Percentiles rank a stretch among this genome's conserved stretches.
Evolutionary conservation across 768 basidiomycete species (phyloP).

Genomic region (Kwoniella botswanensis): DNA sequence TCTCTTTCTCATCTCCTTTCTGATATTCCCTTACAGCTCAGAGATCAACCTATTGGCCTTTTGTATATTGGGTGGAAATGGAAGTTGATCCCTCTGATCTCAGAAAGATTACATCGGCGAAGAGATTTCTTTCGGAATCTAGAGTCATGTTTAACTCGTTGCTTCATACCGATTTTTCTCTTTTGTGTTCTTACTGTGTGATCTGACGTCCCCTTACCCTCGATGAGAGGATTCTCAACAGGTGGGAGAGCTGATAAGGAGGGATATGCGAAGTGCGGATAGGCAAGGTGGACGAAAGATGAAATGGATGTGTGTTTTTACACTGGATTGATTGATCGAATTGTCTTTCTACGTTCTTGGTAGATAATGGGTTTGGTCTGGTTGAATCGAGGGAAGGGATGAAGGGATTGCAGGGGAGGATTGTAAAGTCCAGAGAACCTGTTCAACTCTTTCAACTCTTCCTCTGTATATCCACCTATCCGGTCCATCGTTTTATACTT

Average conservation of each 20-base stretch:
- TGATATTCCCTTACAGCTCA: not conserved
- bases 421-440: constrained; percentile 20
- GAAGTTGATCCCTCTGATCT: not conserved
- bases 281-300: not conserved
- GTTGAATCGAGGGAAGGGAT: not conserved
- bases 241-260: constrained; percentile 9
- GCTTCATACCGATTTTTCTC: constrained; percentile 13
- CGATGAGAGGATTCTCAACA: not conserved
- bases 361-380: not conserved
- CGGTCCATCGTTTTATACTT: too few species aligned
- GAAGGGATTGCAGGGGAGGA: constrained; percentile 20
- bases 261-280: constrained; percentile 1
- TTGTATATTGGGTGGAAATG: not conserved
- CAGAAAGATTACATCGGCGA: constrained; percentile 9
- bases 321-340: not conserved
- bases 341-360: not conserved
- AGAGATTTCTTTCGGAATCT: constrained; percentile 13
- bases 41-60: not conserved
- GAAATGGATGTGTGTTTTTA: constrained; percentile 9
- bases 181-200: not conserved
- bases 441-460: constrained; percentile 1
- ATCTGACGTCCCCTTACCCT: not conserved
- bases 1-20: not conserved
- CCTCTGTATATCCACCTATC: too few species aligned
- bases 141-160: constrained; percentile 19